A percentile compares a stretch with the other conserved stretches of the same genome.
Evolutionary conservation across 2,329 filamentous ascomycete genomes (phyloP).

Genomic region (Colletotrichum eremochloae): DNA sequence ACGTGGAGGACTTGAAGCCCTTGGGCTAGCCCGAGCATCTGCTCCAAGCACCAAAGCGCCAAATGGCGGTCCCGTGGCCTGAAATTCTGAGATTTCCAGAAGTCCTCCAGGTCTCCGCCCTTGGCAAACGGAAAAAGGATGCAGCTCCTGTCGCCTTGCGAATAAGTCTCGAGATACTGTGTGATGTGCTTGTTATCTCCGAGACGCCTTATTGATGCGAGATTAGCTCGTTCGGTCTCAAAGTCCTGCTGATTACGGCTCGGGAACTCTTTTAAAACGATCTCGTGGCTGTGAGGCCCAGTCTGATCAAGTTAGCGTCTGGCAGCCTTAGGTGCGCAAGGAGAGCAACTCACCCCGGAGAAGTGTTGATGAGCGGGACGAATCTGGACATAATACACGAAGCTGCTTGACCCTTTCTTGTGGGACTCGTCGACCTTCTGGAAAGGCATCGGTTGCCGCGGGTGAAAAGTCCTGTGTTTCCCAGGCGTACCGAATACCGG

Average conservation of each 20-base stretch:
- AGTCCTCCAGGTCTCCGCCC: constrained; percentile 5
- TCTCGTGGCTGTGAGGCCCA: neutral
- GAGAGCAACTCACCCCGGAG: neutral
- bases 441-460: neutral
- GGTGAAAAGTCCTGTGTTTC: neutral
- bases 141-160: constrained; percentile 2
- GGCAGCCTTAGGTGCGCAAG: neutral
- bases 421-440: neutral
- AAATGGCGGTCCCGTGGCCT: neutral
- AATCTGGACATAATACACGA: neutral
- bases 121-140: neutral
- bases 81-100: neutral
- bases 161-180: neutral
- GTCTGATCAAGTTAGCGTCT: neutral
- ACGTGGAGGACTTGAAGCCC: neutral
- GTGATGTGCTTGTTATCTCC: constrained; percentile 8
- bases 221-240: neutral
- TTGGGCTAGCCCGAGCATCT: neutral
- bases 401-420: neutral
- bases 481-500: neutral
- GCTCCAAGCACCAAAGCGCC: constrained; percentile 5
- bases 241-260: neutral
- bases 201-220: neutral
- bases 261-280: neutral
- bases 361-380: neutral